phyloP scores from a whole-genome alignment of 1,284 basidiomycete genomes.

The Heterobasidion annosum region DNA sequence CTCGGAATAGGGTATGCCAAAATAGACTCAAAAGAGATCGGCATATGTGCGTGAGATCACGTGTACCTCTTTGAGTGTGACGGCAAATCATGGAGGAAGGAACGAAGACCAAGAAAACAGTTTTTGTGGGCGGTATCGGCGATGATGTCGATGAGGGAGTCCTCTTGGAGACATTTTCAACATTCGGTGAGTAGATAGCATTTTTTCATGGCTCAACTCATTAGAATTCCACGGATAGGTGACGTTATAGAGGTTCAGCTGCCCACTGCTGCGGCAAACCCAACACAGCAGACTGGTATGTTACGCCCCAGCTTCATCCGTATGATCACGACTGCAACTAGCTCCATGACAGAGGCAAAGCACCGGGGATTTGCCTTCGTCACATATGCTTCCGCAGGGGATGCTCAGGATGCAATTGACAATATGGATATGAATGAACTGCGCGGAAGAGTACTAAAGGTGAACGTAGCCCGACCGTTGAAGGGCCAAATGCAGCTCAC shows the following conservation, averaged over 20 bases:
- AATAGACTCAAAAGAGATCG: too few species aligned
- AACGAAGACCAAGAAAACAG: slow-evolving; percentile 70
- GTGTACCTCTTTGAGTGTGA: too few species aligned
- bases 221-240: slow-evolving; percentile 32
- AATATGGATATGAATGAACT: slow-evolving; percentile 85
- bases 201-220: slow-evolving; percentile 1
- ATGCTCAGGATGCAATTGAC: slow-evolving; percentile 82
- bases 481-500: slow-evolving; percentile 54
- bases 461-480: slow-evolving; percentile 68
- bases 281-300: slow-evolving; percentile 42
- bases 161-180: slow-evolving; percentile 62
- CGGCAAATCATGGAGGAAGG: slow-evolving; percentile 58
- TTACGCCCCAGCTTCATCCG: neutral
- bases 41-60: too few species aligned
- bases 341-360: slow-evolving; percentile 45
- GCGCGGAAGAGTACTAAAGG: slow-evolving; percentile 63
- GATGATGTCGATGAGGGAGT: slow-evolving; percentile 67
- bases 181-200: slow-evolving; percentile 52
- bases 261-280: slow-evolving; percentile 57
- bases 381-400: slow-evolving; percentile 63
- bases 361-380: slow-evolving; percentile 81
- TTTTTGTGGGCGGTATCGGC: slow-evolving; percentile 69
- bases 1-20: too few species aligned
- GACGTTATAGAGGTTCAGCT: slow-evolving; percentile 78
- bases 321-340: slow-evolving; percentile 6